Base-by-base conservation (phyloP, 495 filamentous ascomycete genomes). In the Trichoderma gamsii region DNA sequence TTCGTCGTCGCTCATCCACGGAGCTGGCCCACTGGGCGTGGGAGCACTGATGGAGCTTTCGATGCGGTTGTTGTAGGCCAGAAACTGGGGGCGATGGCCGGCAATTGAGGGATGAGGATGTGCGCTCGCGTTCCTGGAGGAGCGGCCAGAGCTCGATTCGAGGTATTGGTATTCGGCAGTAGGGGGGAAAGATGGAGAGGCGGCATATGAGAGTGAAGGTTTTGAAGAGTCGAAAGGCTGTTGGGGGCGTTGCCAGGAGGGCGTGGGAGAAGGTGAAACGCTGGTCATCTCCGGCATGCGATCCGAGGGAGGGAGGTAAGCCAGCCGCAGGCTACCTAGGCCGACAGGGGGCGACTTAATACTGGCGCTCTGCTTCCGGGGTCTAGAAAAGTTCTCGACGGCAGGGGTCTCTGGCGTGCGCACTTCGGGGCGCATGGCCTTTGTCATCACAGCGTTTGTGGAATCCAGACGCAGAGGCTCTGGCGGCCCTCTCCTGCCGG, bases 311-410 rank as follows among this genome's bases (percentile, higher is more conserved):
- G 64, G 73, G 64, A 75, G 66, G 68, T 65, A 32, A 46, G 70
- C 25, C 51, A 74, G 74, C 23, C 76, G 78, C 11, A 75, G 69
- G 21, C 73, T 65, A 46, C 77, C 72, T 61, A 72, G 67, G 63
- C 82, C 79, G 27, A 74, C 73, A 35, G 76, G 73, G 21, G 77
- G 73, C 43, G 78, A 79, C 61, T 76, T 75, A 18, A 84, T 72
- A 66, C 51, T 56, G 51, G 51, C n/a, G 21, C 82, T 85, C 9
- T 80, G 71, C 64, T 82, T 81, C 46, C 83, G 73, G 52, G 81
- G 82, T 49, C 84, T 78, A 2, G 83, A 84, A 70, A 85, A 84
- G 70, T 84, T 85, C 69, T 84, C 83, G 65, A 81, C 76, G 66
- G 70, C 70, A 25, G 72, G 70, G 49, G 64, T 71, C 59, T 77